A percentile compares a stretch with the other conserved stretches of the same genome.
These are phyloP conservation scores for Eucalyptus victrix DNA, from an alignment of 345 rosid species.

Conservation along the genomic window DNA sequence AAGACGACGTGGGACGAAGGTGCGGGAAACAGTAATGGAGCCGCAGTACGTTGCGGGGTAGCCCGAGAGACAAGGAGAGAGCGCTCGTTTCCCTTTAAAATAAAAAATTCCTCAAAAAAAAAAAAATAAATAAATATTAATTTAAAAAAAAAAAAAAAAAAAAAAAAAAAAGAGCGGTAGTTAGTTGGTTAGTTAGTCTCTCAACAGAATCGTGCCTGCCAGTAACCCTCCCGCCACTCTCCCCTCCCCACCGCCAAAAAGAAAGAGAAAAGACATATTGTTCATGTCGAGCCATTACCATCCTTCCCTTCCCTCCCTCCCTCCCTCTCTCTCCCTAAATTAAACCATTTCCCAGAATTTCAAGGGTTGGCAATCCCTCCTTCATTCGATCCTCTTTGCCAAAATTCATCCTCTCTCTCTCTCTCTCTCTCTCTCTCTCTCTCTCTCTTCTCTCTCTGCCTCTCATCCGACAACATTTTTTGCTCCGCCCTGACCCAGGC, in stretches of 20 bases:
- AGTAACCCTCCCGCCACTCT: background rate
- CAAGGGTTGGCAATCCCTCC: background rate
- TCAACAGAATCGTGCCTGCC: conserved; percentile 9
- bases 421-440: background rate
- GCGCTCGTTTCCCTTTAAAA: background rate
- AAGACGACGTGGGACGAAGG: background rate
- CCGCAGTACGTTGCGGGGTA: conserved; percentile 33
- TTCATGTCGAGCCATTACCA: background rate
- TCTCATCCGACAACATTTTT: background rate
- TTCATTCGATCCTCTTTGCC: background rate
- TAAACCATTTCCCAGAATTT: background rate
- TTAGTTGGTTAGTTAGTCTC: background rate
- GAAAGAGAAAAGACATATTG: background rate
- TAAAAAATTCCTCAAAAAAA: background rate
- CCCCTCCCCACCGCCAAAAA: background rate
- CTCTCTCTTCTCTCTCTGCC: background rate
- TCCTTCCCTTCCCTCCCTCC: background rate
- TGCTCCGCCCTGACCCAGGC: background rate
- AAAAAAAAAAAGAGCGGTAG: background rate
- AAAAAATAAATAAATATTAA: too few species aligned
- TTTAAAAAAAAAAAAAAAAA: too few species aligned
- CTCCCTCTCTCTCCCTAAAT: background rate
- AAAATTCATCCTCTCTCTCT: background rate
- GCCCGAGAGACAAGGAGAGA: conserved; percentile 32
- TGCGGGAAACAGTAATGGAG: background rate